Evolutionary conservation across 768 basidiomycete genomes (phyloP).

Genomic region (Suillus discolor): DNA sequence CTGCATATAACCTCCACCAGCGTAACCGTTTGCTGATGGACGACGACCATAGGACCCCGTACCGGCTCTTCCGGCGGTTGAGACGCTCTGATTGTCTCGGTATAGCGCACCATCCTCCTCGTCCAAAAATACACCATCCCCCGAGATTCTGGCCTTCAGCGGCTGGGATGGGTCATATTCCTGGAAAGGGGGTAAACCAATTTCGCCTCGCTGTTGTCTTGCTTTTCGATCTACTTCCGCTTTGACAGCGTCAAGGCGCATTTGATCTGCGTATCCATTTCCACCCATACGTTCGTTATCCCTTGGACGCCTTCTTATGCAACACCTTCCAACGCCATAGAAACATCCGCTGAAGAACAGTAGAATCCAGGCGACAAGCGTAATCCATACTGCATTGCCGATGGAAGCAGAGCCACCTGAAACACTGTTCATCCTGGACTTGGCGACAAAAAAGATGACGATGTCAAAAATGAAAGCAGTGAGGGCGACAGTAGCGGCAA

Average conservation of each 20-base stretch:
- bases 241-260: slow-evolving; percentile 84
- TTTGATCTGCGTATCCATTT: slow-evolving; percentile 55
- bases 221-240: slow-evolving; percentile 86
- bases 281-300: slow-evolving; percentile 36
- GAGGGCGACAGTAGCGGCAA: slow-evolving; percentile 78
- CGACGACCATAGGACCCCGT: slow-evolving; percentile 35
- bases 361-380: slow-evolving; percentile 81
- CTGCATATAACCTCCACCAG: slow-evolving; percentile 65
- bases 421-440: slow-evolving; percentile 76
- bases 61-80: slow-evolving; percentile 22
- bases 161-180: slow-evolving; percentile 67
- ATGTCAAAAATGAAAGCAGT: slow-evolving; percentile 93
- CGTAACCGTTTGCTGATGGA: slow-evolving; percentile 36
- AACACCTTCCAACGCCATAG: slow-evolving; percentile 83
- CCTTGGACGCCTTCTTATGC: slow-evolving; percentile 59
- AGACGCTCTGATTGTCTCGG: slow-evolving; percentile 32
- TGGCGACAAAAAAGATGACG: slow-evolving; percentile 87
- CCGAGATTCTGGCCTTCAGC: slow-evolving; percentile 59
- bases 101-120: slow-evolving; percentile 42
- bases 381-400: slow-evolving; percentile 92
- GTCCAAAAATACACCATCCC: slow-evolving; percentile 59
- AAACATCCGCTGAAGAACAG: slow-evolving; percentile 92
- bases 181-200: slow-evolving; percentile 74
- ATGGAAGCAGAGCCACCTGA: slow-evolving; percentile 75
- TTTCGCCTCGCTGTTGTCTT: slow-evolving; percentile 56